Evolutionary conservation across 2,329 filamentous ascomycete species (phyloP).

Genomic region (Grosmannia penicillata): DNA sequence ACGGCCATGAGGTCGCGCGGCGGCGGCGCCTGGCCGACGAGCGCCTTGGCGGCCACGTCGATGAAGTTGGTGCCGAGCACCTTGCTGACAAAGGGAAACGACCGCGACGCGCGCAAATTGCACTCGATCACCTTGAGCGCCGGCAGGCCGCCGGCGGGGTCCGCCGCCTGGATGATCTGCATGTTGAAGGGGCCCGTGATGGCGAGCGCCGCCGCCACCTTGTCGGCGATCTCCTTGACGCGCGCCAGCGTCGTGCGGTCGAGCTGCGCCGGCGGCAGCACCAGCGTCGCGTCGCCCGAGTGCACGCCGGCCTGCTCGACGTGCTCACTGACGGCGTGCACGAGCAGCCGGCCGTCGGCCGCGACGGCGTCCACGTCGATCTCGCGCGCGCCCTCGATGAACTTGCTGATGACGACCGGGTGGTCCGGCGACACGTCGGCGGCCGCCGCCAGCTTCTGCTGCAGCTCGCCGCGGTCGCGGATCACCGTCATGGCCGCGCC

Average conservation of each 20-base stretch:
- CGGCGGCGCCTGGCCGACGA: slow-evolving; percentile 68
- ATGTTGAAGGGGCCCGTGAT: slow-evolving; percentile 99
- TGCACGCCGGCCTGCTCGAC: slow-evolving; percentile 95
- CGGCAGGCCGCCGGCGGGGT: slow-evolving; percentile 58
- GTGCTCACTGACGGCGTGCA: slow-evolving; percentile 92
- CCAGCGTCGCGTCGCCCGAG: slow-evolving; percentile 89
- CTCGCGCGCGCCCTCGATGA: slow-evolving; percentile 91
- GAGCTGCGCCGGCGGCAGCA: slow-evolving; percentile 73
- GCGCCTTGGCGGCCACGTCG: slow-evolving; percentile 86
- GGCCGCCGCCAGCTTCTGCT: slow-evolving; percentile 87
- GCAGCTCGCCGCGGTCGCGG: slow-evolving; percentile 70
- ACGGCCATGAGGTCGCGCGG: slow-evolving; percentile 77
- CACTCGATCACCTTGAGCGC: slow-evolving; percentile 98
- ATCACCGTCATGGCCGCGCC: slow-evolving; percentile 99
- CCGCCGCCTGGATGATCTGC: slow-evolving; percentile 99
- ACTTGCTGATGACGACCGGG: slow-evolving; percentile 95
- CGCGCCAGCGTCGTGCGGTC: slow-evolving; percentile 66
- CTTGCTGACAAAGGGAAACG: slow-evolving; percentile 97
- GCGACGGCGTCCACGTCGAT: slow-evolving; percentile 94
- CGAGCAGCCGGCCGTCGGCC: slow-evolving; percentile 67
- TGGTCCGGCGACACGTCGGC: slow-evolving; percentile 87
- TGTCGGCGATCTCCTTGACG: slow-evolving; percentile 88
- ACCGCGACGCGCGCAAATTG: slow-evolving; percentile 89
- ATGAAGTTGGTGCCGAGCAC: slow-evolving; percentile 96
- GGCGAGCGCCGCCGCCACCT: slow-evolving; percentile 92